Evolutionary conservation across 352 stramenopile genomes (phyloP).

Genomic region (Phytophthora boehmeriae): DNA sequence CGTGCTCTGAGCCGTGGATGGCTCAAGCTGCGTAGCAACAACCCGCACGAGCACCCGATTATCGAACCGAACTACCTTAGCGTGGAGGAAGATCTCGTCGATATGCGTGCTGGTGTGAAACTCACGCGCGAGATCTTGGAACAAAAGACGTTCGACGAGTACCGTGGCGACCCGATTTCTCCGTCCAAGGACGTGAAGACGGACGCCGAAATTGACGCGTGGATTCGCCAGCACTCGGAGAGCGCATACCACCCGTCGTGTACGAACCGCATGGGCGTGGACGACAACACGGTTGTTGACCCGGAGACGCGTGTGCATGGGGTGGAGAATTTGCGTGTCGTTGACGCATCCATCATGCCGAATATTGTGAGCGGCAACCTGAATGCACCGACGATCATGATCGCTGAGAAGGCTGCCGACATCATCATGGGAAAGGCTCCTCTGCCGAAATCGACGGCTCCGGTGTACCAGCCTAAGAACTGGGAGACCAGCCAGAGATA

Average conservation of each 20-base stretch:
- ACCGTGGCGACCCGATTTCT: conserved; percentile 80
- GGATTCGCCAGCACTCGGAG: conserved; percentile 83
- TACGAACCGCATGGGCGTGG: conserved; percentile 89
- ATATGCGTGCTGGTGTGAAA: conserved; percentile 79
- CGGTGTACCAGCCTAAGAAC: conserved; percentile 74
- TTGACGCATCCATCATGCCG: conserved; percentile 94
- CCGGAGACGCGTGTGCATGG: conserved; percentile 85
- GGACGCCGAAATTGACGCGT: conserved; percentile 83
- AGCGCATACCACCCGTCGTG: conserved; percentile 91
- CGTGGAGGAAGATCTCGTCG: conserved; percentile 75
- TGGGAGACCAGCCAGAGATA: conserved; percentile 82
- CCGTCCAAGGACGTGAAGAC: conserved; percentile 63
- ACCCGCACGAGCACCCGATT: conserved; percentile 78
- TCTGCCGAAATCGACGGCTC: conserved; percentile 72
- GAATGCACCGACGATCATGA: conserved; percentile 94
- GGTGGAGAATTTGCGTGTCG: conserved; percentile 87
- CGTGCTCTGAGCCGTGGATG: conserved; percentile 84
- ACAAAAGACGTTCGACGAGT: conserved; percentile 85
- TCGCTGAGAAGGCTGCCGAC: conserved; percentile 93
- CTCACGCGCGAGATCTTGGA: conserved; percentile 90
- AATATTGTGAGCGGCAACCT: conserved; percentile 95
- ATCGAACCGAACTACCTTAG: conserved; percentile 92
- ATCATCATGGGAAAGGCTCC: conserved; percentile 86
- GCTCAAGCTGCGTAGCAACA: conserved; percentile 77
- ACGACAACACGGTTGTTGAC: conserved; percentile 90